Base-by-base conservation (phyloP, 2,329 filamentous ascomycete species). In the Xylariaceae sp. region DNA sequence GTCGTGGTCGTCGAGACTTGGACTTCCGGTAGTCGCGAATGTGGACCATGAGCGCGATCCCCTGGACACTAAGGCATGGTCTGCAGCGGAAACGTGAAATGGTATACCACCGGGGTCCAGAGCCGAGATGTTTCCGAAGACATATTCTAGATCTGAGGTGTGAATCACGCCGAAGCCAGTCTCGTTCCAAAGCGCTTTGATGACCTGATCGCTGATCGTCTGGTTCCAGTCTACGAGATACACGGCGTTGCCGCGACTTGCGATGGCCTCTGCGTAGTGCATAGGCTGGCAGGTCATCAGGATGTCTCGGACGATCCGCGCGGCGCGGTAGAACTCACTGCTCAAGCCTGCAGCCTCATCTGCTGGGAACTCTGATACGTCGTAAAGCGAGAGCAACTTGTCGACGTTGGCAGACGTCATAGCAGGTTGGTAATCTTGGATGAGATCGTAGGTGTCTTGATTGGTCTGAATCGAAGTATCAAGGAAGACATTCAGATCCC, bases 171-270 rank as follows among this genome's bases (percentile, higher is more conserved):
- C 77, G 5, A 74, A 57, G 1, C 73, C 73, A 1, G 67, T 62
- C 3, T 63, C 54, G 10, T 67, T 66, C 18, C 56, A 56, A 3
- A 64, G 45, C 10, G 62, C 61, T 5, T 47, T 47, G n/a, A 79
- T 58, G 30, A 75, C 67, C 0, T 70, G 66, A 3, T 70, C 72
- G 2, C 78, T 62, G n/a, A 81, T 68, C 0, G 77, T 81, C 56
- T 80, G 76, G 59, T 81, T 81, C 65, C 74, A 76, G 51, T 73
- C 64, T 60, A 75, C 80, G 1, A 78, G 62, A 57, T 74, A 81
- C 5, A 77, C 72, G 5, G 61, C 57, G 51, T 68, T 70, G 64
- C 68, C 22, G 62, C 64, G 12, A 61, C 52, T 1, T 70, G 64
- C 52, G 12, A 55, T 40, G 18, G 39, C 47, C 42, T 53, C 48